Conservation (phyloP, 371 early-diverging fungal genomes). For the Blastocladiella emersonii region DNA sequence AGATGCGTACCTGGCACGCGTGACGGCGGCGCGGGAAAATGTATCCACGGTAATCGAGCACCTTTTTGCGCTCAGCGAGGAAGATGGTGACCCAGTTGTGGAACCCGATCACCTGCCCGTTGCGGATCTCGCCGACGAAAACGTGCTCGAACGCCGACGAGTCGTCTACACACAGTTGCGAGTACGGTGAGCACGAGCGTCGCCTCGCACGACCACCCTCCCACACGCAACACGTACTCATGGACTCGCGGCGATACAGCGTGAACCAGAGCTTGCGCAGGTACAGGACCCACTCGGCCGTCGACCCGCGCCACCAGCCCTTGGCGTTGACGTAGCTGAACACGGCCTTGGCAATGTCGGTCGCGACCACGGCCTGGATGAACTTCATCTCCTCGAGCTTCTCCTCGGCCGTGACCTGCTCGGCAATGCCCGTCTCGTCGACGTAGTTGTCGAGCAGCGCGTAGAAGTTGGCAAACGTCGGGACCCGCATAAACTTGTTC, state of each 20-base stretch:
- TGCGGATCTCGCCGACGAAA: conserved; percentile 29
- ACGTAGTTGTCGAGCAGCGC: conserved; percentile 29
- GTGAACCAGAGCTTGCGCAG: conserved; percentile 29
- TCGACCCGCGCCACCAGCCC: conserved; percentile 9
- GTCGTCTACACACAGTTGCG: conserved; percentile 10
- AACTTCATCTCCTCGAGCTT: conserved; percentile 21
- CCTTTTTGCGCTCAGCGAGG: conserved; percentile 23
- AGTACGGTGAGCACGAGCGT: too few species aligned
- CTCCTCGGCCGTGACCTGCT: conserved; percentile 16
- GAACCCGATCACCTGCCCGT: conserved; percentile 27
- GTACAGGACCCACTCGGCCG: background rate
- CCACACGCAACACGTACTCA: conserved; percentile 14
- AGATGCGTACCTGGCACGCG: background rate
- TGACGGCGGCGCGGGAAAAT: conserved; percentile 18
- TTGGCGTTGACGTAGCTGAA: conserved; percentile 20
- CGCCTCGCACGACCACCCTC: too few species aligned
- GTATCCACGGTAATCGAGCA: conserved; percentile 27
- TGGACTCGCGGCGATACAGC: conserved; percentile 10
- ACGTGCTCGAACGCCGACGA: conserved; percentile 35
- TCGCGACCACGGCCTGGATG: conserved; percentile 18
- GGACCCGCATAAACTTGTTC: conserved; percentile 12
- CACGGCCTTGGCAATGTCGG: conserved; percentile 17
- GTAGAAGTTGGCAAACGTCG: conserved; percentile 22
- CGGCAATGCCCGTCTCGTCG: conserved; percentile 20
- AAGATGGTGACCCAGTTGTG: conserved; percentile 37